Evolutionary conservation across 768 basidiomycete genomes (phyloP), one percentile per base, ranked within the genome.

Genomic region (Suillus decipiens): DNA sequence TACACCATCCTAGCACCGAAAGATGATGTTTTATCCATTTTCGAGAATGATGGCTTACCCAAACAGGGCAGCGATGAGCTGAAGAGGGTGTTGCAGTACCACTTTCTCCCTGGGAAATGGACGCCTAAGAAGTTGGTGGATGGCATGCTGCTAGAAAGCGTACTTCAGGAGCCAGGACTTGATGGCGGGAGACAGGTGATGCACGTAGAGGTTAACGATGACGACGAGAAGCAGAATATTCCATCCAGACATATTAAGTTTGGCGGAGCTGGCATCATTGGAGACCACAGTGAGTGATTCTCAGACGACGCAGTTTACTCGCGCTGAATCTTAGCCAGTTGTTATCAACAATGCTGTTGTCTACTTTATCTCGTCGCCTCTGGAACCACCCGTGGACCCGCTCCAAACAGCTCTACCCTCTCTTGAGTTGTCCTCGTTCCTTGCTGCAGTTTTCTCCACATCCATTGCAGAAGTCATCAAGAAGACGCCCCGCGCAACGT

Each of bases 1-100:
- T 90, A 89, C 76, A 99, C 97, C 1, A 95, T 99, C 63, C 88
- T 99, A 53, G 97, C 96, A 0, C 95, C 94, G 0, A 81, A 83
- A 54, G 95, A 99, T 73, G 93, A 96, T 61, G 90, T 96, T 6
- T 73, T 98, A 42, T 79, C 82, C 24, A 63, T 87, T 41, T 85
- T 84, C 56, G 80, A 81, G 17, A 77, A 79, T 51, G 71, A 69
- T 24, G 78, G 75, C 15, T 73, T 92, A 24, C 93, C 93, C 5
- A 79, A 85, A 61, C 77, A 74, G 36, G 92, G 91, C 5, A 86
- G 81, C 22, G 80, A 82, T 17, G 92, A 91, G 64, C 78, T 99
- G 61, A 89, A 82, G 73, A 87, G 83, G 63, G 70, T 90, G 59
- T 76, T 99, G 45, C 81, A 88, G 68, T 99, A 99, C 71, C 97